phyloP scores from a whole-genome alignment of 441 rosid species.

The Populus hybrid region DNA sequence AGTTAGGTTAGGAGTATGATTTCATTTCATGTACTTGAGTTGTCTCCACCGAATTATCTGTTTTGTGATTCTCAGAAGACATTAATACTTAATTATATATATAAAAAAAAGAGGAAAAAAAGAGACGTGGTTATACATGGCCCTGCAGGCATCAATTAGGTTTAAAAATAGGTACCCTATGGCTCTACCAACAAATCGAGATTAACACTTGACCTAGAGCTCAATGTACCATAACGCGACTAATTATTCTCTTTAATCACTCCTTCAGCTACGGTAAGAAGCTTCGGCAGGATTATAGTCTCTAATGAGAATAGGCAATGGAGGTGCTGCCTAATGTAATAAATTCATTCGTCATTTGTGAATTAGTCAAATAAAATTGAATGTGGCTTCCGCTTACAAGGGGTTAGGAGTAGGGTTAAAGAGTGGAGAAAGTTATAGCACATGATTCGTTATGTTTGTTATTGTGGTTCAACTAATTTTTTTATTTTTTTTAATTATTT shows the following conservation, averaged over 20 bases:
- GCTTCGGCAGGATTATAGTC: neutral
- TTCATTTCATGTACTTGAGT: neutral
- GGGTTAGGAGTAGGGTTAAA: neutral
- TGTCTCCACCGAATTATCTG: neutral
- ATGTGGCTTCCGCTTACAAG: neutral
- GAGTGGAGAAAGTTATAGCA: neutral
- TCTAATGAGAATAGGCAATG: neutral
- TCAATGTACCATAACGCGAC: neutral
- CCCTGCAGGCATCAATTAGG: no score
- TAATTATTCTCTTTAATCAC: neutral
- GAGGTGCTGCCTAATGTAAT: neutral
- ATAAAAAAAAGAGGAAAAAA: no score
- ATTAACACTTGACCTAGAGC: neutral
- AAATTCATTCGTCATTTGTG: neutral
- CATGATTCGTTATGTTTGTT: neutral
- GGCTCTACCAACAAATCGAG: neutral
- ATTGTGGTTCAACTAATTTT: no score
- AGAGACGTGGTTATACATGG: no score
- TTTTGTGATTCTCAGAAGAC: neutral
- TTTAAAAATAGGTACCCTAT: neutral
- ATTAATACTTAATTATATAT: neutral
- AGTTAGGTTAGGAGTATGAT: neutral
- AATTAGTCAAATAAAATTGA: neutral
- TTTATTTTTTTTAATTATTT: no score
- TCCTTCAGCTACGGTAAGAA: neutral